Conservation (phyloP, 495 filamentous ascomycete species). For the Penicillium lividum region DNA sequence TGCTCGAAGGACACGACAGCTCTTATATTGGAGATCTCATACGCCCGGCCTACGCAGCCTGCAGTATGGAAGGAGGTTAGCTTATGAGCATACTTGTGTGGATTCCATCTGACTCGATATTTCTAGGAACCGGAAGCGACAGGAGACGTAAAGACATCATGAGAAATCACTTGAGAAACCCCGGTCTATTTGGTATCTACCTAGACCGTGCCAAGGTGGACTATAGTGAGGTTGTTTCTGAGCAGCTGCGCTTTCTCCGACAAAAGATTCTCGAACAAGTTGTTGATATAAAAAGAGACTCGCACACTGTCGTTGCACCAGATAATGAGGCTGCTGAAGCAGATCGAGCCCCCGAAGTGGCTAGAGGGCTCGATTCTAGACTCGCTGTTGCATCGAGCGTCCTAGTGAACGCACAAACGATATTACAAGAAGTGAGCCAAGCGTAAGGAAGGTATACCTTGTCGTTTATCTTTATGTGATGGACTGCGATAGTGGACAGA, state of each 20-base stretch:
- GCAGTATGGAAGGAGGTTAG: slow-evolving; percentile 3
- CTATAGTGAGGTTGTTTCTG: not conserved
- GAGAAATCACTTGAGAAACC: not conserved
- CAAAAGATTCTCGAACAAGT: not conserved
- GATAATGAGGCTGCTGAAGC: not conserved
- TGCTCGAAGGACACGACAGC: slow-evolving; percentile 8
- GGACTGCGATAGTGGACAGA: no score
- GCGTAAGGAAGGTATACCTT: no score
- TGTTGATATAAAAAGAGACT: not conserved
- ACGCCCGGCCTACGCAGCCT: slow-evolving; percentile 3
- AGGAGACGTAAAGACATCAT: slow-evolving; percentile 8
- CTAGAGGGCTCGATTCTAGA: not conserved
- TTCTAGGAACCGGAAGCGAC: slow-evolving; percentile 4
- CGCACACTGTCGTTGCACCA: slow-evolving; percentile 2
- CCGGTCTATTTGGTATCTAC: no score
- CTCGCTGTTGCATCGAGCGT: not conserved
- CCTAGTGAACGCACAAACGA: not conserved
- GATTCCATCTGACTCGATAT: not conserved
- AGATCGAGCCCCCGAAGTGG: not conserved
- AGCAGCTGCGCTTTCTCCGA: not conserved
- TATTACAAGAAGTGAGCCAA: no score
- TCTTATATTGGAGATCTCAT: slow-evolving; percentile 8
- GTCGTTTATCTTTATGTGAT: no score
- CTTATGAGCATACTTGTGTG: not conserved
- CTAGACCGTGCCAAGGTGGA: not conserved